These are phyloP conservation scores for Elsinoe fawcettii DNA, from an alignment of 2,329 filamentous ascomycete species.

Conservation along the genomic window DNA sequence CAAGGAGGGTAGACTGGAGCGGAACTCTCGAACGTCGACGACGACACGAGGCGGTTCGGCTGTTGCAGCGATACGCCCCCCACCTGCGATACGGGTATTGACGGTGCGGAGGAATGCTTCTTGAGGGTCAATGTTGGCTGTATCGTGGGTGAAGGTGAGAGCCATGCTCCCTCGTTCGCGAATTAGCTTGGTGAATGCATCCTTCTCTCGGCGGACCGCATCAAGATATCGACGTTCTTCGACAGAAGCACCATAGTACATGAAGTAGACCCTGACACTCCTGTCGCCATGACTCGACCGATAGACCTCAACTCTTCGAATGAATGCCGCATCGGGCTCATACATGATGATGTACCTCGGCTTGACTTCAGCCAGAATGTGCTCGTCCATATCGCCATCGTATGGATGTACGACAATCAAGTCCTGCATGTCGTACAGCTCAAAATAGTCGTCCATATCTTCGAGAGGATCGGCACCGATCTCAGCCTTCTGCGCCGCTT, in stretches of 20 bases:
- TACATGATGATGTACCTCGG: conserved; percentile 98
- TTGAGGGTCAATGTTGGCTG: conserved; percentile 68
- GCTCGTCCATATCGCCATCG: conserved; percentile 91
- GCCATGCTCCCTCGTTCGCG: conserved; percentile 90
- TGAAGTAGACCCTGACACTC: conserved; percentile 87
- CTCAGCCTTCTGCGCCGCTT: conserved; percentile 62
- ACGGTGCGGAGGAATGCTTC: conserved; percentile 89
- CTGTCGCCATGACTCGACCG: conserved; percentile 85
- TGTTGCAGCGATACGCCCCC: conserved; percentile 74
- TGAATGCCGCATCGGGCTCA: conserved; percentile 90
- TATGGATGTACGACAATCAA: conserved; percentile 86
- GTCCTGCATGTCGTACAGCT: conserved; percentile 85
- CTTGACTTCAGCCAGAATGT: conserved; percentile 87
- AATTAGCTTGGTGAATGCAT: conserved; percentile 90
- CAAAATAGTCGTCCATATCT: conserved; percentile 85
- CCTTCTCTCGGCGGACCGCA: conserved; percentile 70
- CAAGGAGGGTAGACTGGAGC: conserved; percentile 83
- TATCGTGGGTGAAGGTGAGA: conserved; percentile 69
- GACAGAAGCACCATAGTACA: conserved; percentile 76
- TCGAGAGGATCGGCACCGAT: conserved; percentile 72
- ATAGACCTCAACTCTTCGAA: conserved; percentile 89
- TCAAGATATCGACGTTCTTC: conserved; percentile 22
- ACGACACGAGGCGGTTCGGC: conserved; percentile 83
- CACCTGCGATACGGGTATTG: conserved; percentile 93
- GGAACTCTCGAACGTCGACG: conserved; percentile 92